These are phyloP conservation scores for Silene uniflora DNA, from an alignment of 148 eudicot genomes.

Conservation along the genomic window DNA sequence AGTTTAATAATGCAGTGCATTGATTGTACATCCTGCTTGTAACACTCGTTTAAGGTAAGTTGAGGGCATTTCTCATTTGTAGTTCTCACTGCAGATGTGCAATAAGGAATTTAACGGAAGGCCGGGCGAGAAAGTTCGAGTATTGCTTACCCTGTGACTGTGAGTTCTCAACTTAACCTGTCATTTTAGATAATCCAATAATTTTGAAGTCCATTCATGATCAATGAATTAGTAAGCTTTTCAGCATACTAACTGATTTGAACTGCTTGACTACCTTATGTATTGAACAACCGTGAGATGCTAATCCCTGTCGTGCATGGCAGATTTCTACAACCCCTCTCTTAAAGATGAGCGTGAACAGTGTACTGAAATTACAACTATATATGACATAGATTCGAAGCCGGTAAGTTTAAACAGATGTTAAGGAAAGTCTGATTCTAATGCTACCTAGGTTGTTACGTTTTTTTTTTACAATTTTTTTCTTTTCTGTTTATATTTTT, in stretches of 20 bases:
- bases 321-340: slow-evolving; percentile 87
- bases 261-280: too few relatives aligned
- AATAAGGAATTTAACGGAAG: slow-evolving; percentile 66
- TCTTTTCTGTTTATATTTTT: background rate
- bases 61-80: slow-evolving; percentile 15
- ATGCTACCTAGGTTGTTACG: background rate
- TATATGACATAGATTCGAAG: slow-evolving; percentile 63
- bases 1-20: background rate
- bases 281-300: background rate
- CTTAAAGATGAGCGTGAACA: slow-evolving; percentile 84
- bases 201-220: background rate
- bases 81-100: slow-evolving; percentile 58
- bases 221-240: background rate
- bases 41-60: background rate
- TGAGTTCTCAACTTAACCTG: slow-evolving; percentile 36
- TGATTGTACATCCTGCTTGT: background rate
- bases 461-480: too few relatives aligned
- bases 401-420: slow-evolving; percentile 45
- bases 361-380: slow-evolving; percentile 60
- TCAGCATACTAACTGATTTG: too few relatives aligned
- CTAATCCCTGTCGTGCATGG: slow-evolving; percentile 17
- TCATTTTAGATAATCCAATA: background rate
- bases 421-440: background rate
- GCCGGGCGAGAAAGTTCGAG: slow-evolving; percentile 79
- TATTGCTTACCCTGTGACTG: slow-evolving; percentile 97